These are phyloP conservation scores for Suillus occidentalis DNA, from an alignment of 768 basidiomycete genomes.

Conservation along the genomic window DNA sequence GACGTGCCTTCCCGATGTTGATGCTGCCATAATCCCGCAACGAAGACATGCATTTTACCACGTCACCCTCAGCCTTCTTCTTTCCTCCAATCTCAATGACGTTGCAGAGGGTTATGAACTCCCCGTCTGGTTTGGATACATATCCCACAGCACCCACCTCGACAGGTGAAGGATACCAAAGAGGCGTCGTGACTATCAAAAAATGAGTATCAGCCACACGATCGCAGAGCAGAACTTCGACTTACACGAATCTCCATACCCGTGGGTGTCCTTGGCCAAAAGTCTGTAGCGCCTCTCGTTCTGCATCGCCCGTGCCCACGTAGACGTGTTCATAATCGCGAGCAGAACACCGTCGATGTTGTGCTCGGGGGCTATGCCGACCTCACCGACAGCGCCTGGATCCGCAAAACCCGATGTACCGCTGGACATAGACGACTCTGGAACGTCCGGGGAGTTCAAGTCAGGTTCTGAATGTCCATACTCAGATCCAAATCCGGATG, in stretches of 20 bases:
- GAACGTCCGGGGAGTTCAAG: background rate
- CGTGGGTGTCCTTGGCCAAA: slow-evolving; percentile 51
- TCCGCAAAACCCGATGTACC: background rate
- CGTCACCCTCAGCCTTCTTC: slow-evolving; percentile 27
- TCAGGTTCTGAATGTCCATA: background rate
- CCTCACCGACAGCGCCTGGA: background rate
- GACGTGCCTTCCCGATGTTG: slow-evolving; percentile 33
- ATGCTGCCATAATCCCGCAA: slow-evolving; percentile 67
- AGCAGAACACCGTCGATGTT: background rate
- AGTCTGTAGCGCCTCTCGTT: slow-evolving; percentile 72
- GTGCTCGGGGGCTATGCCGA: background rate
- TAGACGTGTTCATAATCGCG: slow-evolving; percentile 27
- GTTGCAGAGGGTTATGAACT: slow-evolving; percentile 74
- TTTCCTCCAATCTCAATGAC: slow-evolving; percentile 51
- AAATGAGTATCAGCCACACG: background rate
- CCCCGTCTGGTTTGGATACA: slow-evolving; percentile 62
- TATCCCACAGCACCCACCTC: slow-evolving; percentile 76
- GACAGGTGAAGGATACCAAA: slow-evolving; percentile 69
- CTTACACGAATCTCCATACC: slow-evolving; percentile 68
- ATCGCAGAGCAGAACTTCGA: slow-evolving; percentile 7
- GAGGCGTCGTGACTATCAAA: slow-evolving; percentile 55
- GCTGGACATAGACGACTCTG: background rate
- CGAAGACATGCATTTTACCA: slow-evolving; percentile 51
- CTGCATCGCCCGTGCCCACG: slow-evolving; percentile 38
- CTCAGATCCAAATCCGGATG: background rate